Conservation (phyloP, 1,284 basidiomycete species). For the Heterobasidion parviporum region DNA sequence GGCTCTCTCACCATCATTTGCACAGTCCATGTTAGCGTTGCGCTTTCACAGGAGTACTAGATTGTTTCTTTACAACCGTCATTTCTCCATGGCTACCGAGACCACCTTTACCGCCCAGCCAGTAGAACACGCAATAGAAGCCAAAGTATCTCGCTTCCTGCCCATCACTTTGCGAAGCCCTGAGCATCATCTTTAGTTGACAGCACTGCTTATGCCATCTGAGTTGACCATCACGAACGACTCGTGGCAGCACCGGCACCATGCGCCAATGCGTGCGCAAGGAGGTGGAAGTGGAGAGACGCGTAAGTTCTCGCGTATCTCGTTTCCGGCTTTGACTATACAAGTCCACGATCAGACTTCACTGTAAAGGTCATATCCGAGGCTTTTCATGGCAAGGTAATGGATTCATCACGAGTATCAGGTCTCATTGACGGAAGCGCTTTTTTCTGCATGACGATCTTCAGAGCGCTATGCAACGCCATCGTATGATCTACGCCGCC, state of each 20-base stretch:
- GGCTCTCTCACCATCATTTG: neutral
- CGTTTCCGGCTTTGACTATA: constrained; percentile 1
- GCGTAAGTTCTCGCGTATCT: constrained; percentile 42
- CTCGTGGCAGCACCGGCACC: constrained; percentile 71
- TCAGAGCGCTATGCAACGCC: constrained; percentile 68
- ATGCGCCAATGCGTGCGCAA: constrained; percentile 63
- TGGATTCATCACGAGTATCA: constrained; percentile 8
- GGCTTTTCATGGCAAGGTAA: constrained; percentile 64
- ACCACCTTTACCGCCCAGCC: constrained; percentile 9
- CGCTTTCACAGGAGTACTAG: neutral
- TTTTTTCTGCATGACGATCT: neutral
- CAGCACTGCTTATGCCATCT: constrained; percentile 44
- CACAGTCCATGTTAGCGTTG: neutral
- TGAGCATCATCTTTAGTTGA: constrained; percentile 34
- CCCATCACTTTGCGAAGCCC: constrained; percentile 7
- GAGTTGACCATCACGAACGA: constrained; percentile 62
- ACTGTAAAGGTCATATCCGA: constrained; percentile 64
- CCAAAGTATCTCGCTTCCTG: constrained; percentile 15
- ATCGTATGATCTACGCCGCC: constrained; percentile 66
- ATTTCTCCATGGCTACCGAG: constrained; percentile 11
- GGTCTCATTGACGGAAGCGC: neutral
- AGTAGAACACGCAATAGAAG: constrained; percentile 20
- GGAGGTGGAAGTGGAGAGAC: constrained; percentile 58
- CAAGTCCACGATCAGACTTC: constrained; percentile 46
- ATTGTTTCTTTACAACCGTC: constrained; percentile 8